These are phyloP conservation scores for Pleurotus eryngii DNA, from an alignment of 768 basidiomycete genomes.

Conservation along the genomic window DNA sequence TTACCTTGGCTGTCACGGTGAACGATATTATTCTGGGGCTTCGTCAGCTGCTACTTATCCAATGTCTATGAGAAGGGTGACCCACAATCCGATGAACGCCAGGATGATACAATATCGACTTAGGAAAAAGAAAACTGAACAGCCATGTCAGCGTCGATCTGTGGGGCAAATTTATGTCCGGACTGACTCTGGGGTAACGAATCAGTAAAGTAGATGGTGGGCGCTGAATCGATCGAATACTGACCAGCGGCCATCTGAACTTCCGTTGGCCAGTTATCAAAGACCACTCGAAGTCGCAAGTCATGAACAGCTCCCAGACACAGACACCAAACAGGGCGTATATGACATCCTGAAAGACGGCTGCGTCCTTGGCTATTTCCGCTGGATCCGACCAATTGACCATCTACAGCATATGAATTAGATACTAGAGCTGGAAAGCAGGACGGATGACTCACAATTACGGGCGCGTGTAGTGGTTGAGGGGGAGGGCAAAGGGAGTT, in stretches of 20 bases:
- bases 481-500: neutral
- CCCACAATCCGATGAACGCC: slow-evolving; percentile 62
- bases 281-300: slow-evolving; percentile 67
- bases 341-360: slow-evolving; percentile 54
- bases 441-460: neutral
- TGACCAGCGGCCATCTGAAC: slow-evolving; percentile 69
- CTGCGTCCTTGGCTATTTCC: slow-evolving; percentile 27
- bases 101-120: slow-evolving; percentile 72
- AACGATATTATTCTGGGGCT: slow-evolving; percentile 53
- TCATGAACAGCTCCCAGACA: slow-evolving; percentile 63
- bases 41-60: neutral
- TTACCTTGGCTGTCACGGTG: slow-evolving; percentile 45
- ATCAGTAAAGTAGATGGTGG: neutral
- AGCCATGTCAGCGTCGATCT: slow-evolving; percentile 1
- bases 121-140: slow-evolving; percentile 59
- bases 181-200: slow-evolving; percentile 18
- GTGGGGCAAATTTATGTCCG: neutral
- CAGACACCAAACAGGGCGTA: slow-evolving; percentile 66
- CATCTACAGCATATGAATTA: slow-evolving; percentile 27
- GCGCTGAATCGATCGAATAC: slow-evolving; percentile 19
- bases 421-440: neutral
- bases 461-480: neutral
- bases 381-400: slow-evolving; percentile 47
- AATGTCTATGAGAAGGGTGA: slow-evolving; percentile 4
- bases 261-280: slow-evolving; percentile 52